Evolutionary conservation across 164 flowering plant species (phyloP), one percentile per base, ranked within the genome.

Genomic region (Platanus orientalis): DNA sequence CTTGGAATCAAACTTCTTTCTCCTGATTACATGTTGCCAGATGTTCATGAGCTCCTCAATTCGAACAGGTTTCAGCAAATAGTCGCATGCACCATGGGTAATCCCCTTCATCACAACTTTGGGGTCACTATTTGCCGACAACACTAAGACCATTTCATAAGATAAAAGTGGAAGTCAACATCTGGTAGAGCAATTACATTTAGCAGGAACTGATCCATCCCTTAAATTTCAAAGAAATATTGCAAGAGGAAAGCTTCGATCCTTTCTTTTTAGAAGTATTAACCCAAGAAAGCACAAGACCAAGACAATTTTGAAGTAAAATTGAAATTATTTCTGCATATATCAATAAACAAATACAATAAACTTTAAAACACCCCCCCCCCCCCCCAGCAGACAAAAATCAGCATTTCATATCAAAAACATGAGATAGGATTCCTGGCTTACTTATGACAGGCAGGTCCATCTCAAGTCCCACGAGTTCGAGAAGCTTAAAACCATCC

Each of bases 21-120:
- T 87, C 69, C 97, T 76, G 28, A 94, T 59, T 7, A 94, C 96
- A 76, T 94, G 98, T 68, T 94, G 98, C 98, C 98, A 94, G 59
- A 94, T 87, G 71, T 90, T 94, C 74, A 78, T 79, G 52, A 94
- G 82, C 81, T 89, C 96, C 74, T 94, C 95, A 24, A 83, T 61
- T 50, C 98, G 73, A 47, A 91, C 87, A 13, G 98, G 98, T 69
- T 94, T 94, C 59, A 90, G 54, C 73, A 94, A 71, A 73, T 90
- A 94, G 73, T 94, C 98, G 69, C 82, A 77, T 29, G 98, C 97
- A 42, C 98, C 98, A 73, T 94, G 94, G 2, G 78, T 70, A 60
- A 94, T 76, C 45, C 98, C 98, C 75, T 85, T 81, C 92, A 86
- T 85, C 23, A 94, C 98, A 59, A 78, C 76, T 51, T 84, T 76